These are phyloP conservation scores for Taiozyma sp. DNA, from an alignment of 1,139 yeast species.

Conservation along the genomic window DNA sequence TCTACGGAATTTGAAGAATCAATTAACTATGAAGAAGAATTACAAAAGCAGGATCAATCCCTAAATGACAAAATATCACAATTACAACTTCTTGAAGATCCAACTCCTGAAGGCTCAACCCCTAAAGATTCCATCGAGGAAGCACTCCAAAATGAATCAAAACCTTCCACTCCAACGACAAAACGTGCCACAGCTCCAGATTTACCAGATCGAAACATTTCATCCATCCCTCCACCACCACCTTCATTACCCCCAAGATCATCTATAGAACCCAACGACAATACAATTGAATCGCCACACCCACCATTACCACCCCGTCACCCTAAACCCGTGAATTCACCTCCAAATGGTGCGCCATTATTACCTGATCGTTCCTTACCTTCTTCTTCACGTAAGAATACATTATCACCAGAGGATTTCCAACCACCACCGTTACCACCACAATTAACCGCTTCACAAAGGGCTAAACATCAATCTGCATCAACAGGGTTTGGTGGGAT, in stretches of 20 bases:
- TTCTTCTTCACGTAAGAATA: not conserved
- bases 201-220: not conserved
- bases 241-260: not conserved
- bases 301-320: slow-evolving; percentile 3
- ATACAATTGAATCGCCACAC: not conserved
- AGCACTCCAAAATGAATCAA: not conserved
- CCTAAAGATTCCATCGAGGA: not conserved
- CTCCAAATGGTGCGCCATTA: not conserved
- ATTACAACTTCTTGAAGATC: not conserved
- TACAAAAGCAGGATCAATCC: not conserved
- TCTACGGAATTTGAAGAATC: not conserved
- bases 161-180: not conserved
- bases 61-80: not conserved
- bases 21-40: not conserved
- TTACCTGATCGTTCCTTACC: not conserved
- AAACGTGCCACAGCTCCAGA: not conserved
- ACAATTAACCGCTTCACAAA: slow-evolving; percentile 20
- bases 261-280: not conserved
- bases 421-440: slow-evolving; percentile 26
- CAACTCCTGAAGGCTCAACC: not conserved
- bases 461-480: slow-evolving; percentile 11
- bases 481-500: slow-evolving; percentile 5
- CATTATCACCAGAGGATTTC: slow-evolving; percentile 3
- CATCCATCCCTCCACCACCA: not conserved
- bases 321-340: not conserved